Percentiles rank a stretch among this genome's conserved stretches.
Conservation (phyloP, 768 basidiomycete species). For the Xerocomellus chrysenteron region DNA sequence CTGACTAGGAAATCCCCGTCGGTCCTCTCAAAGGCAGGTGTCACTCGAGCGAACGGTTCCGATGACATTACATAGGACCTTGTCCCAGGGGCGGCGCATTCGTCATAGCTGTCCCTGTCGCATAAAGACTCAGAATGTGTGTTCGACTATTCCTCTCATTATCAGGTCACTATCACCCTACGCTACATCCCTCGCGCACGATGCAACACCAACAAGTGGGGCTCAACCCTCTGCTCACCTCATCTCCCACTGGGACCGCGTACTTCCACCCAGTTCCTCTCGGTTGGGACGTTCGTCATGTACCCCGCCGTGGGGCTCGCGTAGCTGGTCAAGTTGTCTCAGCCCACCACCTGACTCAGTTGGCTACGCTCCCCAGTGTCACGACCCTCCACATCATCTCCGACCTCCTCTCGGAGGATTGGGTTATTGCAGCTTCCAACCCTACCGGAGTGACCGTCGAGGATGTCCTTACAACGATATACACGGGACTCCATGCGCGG, state of each 20-base stretch:
- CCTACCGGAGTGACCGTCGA: constrained; percentile 47
- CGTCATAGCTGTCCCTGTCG: neutral
- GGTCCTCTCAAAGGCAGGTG: constrained; percentile 19
- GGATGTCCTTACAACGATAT: constrained; percentile 52
- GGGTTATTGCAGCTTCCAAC: constrained; percentile 44
- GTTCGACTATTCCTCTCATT: neutral
- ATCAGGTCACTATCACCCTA: neutral
- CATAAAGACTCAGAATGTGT: constrained; percentile 16
- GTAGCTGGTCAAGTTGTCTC: constrained; percentile 8
- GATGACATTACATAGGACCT: neutral
- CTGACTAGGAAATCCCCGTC: neutral
- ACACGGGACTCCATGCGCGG: constrained; percentile 36
- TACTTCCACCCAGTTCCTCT: constrained; percentile 25
- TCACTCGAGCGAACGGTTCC: constrained; percentile 4
- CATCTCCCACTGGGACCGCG: constrained; percentile 10
- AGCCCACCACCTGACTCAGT: constrained; percentile 34
- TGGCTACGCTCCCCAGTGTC: constrained; percentile 45
- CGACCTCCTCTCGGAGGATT: constrained; percentile 44
- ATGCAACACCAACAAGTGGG: constrained; percentile 15
- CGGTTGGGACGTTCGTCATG: constrained; percentile 51
- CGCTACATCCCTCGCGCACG: constrained; percentile 3
- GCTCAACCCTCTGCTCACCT: constrained; percentile 20
- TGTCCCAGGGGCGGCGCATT: neutral
- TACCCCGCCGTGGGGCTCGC: constrained; percentile 33
- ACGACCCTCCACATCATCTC: constrained; percentile 41